Evolutionary conservation across 345 rosid species (phyloP).

Genomic region (Citrus sp.): DNA sequence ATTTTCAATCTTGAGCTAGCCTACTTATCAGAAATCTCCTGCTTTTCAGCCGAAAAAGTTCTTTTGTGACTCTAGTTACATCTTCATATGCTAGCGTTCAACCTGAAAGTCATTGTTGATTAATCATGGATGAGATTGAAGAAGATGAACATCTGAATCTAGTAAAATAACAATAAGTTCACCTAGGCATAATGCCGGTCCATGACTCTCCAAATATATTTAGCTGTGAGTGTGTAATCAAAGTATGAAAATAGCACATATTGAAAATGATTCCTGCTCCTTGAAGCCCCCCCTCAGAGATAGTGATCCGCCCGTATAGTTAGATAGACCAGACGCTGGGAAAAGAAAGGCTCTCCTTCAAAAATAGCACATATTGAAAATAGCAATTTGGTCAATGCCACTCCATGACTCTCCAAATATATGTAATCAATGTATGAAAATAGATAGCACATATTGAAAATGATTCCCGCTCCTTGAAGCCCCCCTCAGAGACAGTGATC

Average conservation of each 20-base stretch:
- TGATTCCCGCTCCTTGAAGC: not conserved
- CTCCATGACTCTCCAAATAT: not conserved
- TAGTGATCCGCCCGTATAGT: too few relatives aligned
- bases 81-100: not conserved
- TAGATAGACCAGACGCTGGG: not conserved
- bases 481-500: not conserved
- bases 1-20: not conserved
- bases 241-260: not conserved
- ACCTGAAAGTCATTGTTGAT: not conserved
- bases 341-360: not conserved
- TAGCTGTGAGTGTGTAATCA: not conserved
- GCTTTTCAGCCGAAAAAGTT: not conserved
- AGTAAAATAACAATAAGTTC: not conserved
- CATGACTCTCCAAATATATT: not conserved
- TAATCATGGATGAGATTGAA: not conserved
- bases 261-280: not conserved
- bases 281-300: not conserved
- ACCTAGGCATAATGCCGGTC: not conserved
- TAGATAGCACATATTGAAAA: not conserved
- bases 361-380: too few relatives aligned
- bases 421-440: not conserved
- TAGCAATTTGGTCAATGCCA: not conserved
- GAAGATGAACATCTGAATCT: not conserved
- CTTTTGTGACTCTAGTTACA: not conserved
- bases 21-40: not conserved